Conservation (phyloP, 352 stramenopile species). For the Phytopythium montanum region DNA sequence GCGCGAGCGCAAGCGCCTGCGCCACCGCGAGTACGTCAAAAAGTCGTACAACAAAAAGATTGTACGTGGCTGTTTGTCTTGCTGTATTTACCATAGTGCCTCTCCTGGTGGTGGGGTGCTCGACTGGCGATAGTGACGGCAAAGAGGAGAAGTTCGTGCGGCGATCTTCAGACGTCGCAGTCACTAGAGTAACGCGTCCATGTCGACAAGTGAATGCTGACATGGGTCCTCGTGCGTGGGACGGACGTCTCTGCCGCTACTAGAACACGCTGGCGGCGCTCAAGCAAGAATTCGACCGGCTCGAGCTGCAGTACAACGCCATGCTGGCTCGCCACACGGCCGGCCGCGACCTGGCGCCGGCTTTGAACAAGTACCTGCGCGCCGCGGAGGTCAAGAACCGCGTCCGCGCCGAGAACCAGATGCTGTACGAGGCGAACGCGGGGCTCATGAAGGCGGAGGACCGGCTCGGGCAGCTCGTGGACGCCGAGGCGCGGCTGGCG, state of each 20-base stretch:
- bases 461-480: conserved; percentile 50
- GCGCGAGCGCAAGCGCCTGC: conserved; percentile 48
- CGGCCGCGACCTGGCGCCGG: not conserved
- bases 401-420: conserved; percentile 49
- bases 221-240: not conserved
- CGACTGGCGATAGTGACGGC: no score
- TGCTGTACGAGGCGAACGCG: conserved; percentile 46
- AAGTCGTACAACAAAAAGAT: conserved; percentile 75
- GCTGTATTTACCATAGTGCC: no score
- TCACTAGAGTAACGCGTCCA: no score
- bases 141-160: no score
- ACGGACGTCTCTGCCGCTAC: not conserved
- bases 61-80: conserved; percentile 22
- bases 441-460: conserved; percentile 47
- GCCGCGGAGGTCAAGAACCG: conserved; percentile 39
- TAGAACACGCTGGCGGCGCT: conserved; percentile 52
- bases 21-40: conserved; percentile 66
- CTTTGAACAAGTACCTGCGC: conserved; percentile 43
- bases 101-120: not conserved
- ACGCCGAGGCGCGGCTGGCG: conserved; percentile 24
- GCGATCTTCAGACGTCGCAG: no score
- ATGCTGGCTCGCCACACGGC: conserved; percentile 20
- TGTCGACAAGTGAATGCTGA: conserved; percentile 3
- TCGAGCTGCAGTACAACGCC: conserved; percentile 42
- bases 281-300: conserved; percentile 31